Evolutionary conservation across 1,284 basidiomycete species (phyloP), one percentile per base, ranked within the genome.

Genomic region (Ganoderma boninense): DNA sequence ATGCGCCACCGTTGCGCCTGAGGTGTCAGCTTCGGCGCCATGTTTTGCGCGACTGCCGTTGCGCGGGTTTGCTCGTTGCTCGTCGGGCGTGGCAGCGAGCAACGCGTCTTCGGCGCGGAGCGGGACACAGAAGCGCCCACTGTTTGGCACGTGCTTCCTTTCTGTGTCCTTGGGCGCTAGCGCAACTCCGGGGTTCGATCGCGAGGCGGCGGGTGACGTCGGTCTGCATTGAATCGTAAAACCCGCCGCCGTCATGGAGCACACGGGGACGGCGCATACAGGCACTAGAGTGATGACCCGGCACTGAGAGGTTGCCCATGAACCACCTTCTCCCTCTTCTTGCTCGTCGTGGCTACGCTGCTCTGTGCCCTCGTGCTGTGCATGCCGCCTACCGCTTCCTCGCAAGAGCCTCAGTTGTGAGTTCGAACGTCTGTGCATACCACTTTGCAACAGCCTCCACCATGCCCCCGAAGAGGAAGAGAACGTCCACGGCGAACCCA

Each of bases 1-100:
- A 83, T 86, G 23, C 89, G 86, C 75, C 89, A 82, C 69, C 87
- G 84, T 64, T 84, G 87, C 42, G 87, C 87, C 79, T 88, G 86
- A 18, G 80, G 79, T n/a, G 81, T 76, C 18, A 82, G 74, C 65
- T 76, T 74, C 26, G 75, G 60, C 61, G 71, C 67, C 76, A 77
- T 77, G 67, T 65, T 71, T n/a, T 42, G n/a, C 3, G 20, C n/a
- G 60, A n/a, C 23, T 1, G 60, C 23, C 11, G 40, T 44, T 43
- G 43, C 38, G 32, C 62, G 56, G 67, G 6, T 60, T 65, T 63
- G 64, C 61, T 43, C 69, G 67, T 69, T 43, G 38, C 32, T 62
- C 67, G 67, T 64, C 54, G 54, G 57, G 49, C 63, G 63, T 64
- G 63, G 63, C 63, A 38, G 43, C 61, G 61, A 18, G 20, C 56